phyloP scores from a whole-genome alignment of 1,284 basidiomycete genomes.

The Apiotrichum gamsii region DNA sequence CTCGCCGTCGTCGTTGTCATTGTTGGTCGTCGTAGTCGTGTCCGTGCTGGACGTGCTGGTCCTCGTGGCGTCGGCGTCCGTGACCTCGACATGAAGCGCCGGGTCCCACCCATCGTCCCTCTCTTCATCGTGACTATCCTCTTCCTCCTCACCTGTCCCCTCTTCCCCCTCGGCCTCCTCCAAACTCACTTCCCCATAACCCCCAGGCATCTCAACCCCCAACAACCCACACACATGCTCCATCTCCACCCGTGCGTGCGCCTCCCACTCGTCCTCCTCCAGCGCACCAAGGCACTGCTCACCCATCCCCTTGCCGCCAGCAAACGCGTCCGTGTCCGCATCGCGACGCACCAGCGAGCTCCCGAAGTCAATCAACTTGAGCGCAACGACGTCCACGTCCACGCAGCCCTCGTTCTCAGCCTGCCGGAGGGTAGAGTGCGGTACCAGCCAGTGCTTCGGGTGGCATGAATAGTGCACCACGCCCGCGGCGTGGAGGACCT shows the following conservation, averaged over 20 bases:
- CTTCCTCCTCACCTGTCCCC: too few species aligned
- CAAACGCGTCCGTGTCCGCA: neutral
- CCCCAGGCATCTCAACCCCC: too few species aligned
- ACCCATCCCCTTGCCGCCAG: neutral
- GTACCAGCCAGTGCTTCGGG: neutral
- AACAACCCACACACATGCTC: too few species aligned
- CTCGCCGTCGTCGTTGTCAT: too few species aligned
- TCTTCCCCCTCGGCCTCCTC: neutral
- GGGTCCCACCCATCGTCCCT: too few species aligned
- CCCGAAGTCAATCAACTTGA: neutral
- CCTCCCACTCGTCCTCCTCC: neutral
- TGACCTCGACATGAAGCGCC: too few species aligned
- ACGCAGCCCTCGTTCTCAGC: neutral
- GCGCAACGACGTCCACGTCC: neutral
- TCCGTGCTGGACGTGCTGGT: too few species aligned
- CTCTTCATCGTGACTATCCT: too few species aligned
- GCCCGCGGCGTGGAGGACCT: neutral
- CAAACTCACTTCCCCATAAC: neutral
- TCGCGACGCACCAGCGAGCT: neutral
- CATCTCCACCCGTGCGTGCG: too few species aligned
- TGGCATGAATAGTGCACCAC: neutral
- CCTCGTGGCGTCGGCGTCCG: too few species aligned
- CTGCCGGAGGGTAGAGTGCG: too few species aligned
- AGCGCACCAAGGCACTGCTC: neutral
- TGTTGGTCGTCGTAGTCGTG: too few species aligned